Percentiles rank a stretch among this genome's conserved stretches.
Conservation (phyloP, 768 basidiomycete genomes). For the Pisolithus marmoratus region DNA sequence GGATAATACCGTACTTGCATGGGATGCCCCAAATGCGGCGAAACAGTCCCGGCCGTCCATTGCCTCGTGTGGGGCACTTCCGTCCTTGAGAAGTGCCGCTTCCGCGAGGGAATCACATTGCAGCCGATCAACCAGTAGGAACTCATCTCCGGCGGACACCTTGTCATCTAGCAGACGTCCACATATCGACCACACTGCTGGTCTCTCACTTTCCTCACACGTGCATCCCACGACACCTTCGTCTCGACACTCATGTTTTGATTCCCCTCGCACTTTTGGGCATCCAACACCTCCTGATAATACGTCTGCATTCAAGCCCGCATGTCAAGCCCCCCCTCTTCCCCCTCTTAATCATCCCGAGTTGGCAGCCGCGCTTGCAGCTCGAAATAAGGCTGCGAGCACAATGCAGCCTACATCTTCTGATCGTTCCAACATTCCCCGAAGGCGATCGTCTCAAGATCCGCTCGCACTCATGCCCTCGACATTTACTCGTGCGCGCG, state of each 20-base stretch:
- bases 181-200: constrained; percentile 14
- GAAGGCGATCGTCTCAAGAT: constrained; percentile 12
- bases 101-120: constrained; percentile 19
- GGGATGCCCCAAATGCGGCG: background rate
- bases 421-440: constrained; percentile 21
- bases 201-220: constrained; percentile 7
- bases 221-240: constrained; percentile 24
- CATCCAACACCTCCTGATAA: constrained; percentile 29
- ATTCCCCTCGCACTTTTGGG: constrained; percentile 40
- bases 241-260: constrained; percentile 15
- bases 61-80: constrained; percentile 2
- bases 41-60: constrained; percentile 11
- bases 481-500: constrained; percentile 22
- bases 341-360: constrained; percentile 47
- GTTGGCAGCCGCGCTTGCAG: constrained; percentile 16
- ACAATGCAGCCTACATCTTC: constrained; percentile 4
- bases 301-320: constrained; percentile 15
- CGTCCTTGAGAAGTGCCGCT: constrained; percentile 6
- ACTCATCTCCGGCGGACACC: constrained; percentile 27
- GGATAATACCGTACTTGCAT: background rate
- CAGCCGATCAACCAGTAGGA: constrained; percentile 15
- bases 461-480: constrained; percentile 19
- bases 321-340: constrained; percentile 41
- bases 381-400: constrained; percentile 13
- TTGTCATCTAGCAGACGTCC: constrained; percentile 21